Evolutionary conservation across 73 alveolate species (phyloP), one percentile per base, ranked within the genome.

Genomic region (Blepharisma japonicum): DNA sequence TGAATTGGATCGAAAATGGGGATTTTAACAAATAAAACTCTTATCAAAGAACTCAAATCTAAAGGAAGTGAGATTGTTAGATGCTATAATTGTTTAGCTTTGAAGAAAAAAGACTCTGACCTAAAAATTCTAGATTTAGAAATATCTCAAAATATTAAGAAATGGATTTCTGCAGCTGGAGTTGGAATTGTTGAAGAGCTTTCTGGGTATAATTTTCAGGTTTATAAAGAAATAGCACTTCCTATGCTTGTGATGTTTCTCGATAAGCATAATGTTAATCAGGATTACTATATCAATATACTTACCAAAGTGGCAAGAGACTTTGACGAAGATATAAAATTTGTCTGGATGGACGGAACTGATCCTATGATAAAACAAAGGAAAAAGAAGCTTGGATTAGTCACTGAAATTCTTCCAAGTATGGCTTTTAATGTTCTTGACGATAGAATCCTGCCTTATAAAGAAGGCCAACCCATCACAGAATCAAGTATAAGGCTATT

Each of bases 341-440:
- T 20, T 25, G 39, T 61, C 14, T 61, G 74, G 48, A 61, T 61
- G 74, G 74, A 61, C 2, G 74, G 74, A 25, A 61, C 39, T 9
- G 18, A 14, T n/a, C 49, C 38, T 14, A 25, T 20, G 18, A 61
- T 8, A n/a, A 25, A n/a, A 3, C 47, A 61, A 25, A 61, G 23
- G 47, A 61, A 25, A 61, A n/a, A 25, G 14, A 25, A 14, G 14
- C 47, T 61, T 61, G 74, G 74, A 25, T 9, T 61, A 14, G 47
- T 61, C 39, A 61, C 74, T 20, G 74, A 61, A n/a, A 61, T 14
- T 14, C 46, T 61, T 1, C 74, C 74, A 18, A 39, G 47, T 25
- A 20, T 61, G 74, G 74, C 74, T 0, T 61, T 61, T 61, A 61
- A 61, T 25, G 18, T 61, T 20, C 74, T 61, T 61, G 74, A 61